Conservation (phyloP, 148 eudicot species). For the Fagopyrum homotropicum region DNA sequence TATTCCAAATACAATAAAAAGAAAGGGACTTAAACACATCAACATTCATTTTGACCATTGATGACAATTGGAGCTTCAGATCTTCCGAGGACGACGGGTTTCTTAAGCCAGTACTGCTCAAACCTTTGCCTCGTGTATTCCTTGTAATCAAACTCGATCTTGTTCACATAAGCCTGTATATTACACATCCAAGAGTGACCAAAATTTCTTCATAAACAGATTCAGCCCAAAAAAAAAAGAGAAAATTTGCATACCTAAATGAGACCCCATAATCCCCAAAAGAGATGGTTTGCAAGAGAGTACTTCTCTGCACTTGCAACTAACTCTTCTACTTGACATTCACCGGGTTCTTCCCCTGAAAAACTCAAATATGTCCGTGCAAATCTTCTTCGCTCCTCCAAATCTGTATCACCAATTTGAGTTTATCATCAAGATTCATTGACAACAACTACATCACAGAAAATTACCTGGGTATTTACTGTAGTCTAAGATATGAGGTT, state of each 20-base stretch:
- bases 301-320: constrained; percentile 57
- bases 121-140: constrained; percentile 92
- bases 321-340: constrained; percentile 47
- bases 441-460: neutral
- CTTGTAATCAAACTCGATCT: constrained; percentile 84
- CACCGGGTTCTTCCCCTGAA: constrained; percentile 37
- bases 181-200: no score
- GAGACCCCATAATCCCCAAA: constrained; percentile 96
- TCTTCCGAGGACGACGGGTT: constrained; percentile 52
- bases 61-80: neutral
- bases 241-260: constrained; percentile 47
- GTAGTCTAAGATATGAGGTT: constrained; percentile 81
- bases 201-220: no score
- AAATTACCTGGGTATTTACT: constrained; percentile 56
- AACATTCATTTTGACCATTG: neutral
- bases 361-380: constrained; percentile 43
- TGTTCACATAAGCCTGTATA: constrained; percentile 63
- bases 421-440: neutral
- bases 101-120: constrained; percentile 67
- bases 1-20: neutral
- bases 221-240: neutral
- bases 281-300: constrained; percentile 79
- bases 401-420: constrained; percentile 25
- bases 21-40: neutral
- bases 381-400: constrained; percentile 65